phyloP scores from a whole-genome alignment of 495 filamentous ascomycete species.

The Lophiotrema nucula region DNA sequence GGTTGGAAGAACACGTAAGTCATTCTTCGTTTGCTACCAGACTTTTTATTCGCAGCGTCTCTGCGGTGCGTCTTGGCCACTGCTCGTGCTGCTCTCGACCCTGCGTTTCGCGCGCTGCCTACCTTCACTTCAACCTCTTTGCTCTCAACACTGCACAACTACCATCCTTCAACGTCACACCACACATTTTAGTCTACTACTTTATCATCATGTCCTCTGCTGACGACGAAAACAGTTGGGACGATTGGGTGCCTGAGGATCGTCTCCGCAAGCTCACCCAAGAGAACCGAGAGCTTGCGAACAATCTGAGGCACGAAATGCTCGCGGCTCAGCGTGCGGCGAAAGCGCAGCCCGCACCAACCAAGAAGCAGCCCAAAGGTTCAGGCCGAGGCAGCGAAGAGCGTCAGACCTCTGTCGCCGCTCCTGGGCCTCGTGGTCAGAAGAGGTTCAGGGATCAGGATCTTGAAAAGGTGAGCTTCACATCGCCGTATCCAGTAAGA shows the following conservation, averaged over 20 bases:
- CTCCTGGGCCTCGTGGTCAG: conserved; percentile 58
- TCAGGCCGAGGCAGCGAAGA: conserved; percentile 87
- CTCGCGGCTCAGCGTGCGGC: conserved; percentile 49
- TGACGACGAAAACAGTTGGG: conserved; percentile 66
- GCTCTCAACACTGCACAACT: too few species aligned
- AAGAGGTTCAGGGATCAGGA: conserved; percentile 79
- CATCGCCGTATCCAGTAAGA: background rate
- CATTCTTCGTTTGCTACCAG: too few species aligned
- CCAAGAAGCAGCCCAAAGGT: conserved; percentile 60
- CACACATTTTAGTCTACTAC: too few species aligned
- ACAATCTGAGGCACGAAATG: conserved; percentile 60
- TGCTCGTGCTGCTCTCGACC: too few species aligned
- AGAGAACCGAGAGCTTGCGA: conserved; percentile 86
- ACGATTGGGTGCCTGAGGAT: conserved; percentile 96
- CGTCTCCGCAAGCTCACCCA: conserved; percentile 91
- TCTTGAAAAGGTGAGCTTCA: conserved; percentile 70
- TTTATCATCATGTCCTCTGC: too few species aligned
- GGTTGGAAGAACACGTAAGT: conserved; percentile 97
- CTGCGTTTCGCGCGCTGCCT: too few species aligned
- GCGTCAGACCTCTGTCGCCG: conserved; percentile 60
- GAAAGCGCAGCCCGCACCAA: conserved; percentile 36
- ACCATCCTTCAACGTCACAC: too few species aligned
- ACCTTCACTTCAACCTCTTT: too few species aligned
- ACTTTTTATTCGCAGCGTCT: too few species aligned
- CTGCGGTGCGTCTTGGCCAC: too few species aligned